Evolutionary conservation across 768 basidiomycete species (phyloP), one percentile per base, ranked within the genome.

Genomic region (Rubroboletus pulcherrimus): DNA sequence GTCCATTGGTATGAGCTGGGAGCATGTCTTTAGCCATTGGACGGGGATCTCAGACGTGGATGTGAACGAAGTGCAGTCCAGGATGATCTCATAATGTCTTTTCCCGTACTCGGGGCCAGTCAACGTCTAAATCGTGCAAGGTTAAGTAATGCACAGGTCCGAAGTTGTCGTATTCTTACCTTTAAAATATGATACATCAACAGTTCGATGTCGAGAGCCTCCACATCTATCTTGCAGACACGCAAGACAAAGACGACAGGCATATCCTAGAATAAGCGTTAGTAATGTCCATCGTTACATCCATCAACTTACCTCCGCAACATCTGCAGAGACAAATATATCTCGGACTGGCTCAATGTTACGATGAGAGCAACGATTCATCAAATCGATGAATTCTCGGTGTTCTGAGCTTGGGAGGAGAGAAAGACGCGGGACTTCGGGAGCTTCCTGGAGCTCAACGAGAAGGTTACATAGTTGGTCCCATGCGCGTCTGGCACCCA

Each of bases 1-100:
- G 56, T 93, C 89, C 26, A 70, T 67, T 7, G 92, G 90, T 51
- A 89, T 81, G 19, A 90, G 74, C 66, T 92, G 89, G 12, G 84
- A 80, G 56, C 87, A 86, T 51, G 83, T 87, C 69, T 87, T 90
- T 44, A 93, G 66, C 87, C 88, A 91, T 58, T 89, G 86, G 9
- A 89, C 73, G 0, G 93, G 92, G 8, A 93, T 75, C 70, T 93
- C 89, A 0, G 90, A 89, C 10, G 80, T 78, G 2, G 86, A 77
- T 4, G 83, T 78, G 67, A 93, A 93, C 9, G 79, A 80, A 35
- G 91, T 93, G 71, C 87, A 92, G 62, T 95, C 92, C 33, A 93
- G 66, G 58, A 95, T 81, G 46, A 95, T 73, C 45, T 92, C 88
- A 65, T 86, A 90, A 4, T 66, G 55, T 30, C 78, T 78, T 43